These are phyloP conservation scores for Boletales sp. DNA, from an alignment of 768 basidiomycete species.

Conservation along the genomic window DNA sequence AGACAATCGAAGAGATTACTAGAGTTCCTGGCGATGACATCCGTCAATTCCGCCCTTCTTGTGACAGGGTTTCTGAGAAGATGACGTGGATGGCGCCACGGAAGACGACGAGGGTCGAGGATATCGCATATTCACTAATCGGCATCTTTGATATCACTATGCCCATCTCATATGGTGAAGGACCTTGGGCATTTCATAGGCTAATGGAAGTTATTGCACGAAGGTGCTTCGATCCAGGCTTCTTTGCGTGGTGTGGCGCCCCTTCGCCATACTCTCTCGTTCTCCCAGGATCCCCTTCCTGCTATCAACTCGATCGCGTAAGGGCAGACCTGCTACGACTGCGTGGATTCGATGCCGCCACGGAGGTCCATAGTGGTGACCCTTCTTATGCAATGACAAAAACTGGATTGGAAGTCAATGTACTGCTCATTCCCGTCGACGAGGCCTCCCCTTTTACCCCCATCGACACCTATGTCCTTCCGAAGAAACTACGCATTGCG, in stretches of 20 bases:
- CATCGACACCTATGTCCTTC: not conserved
- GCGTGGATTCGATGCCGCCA: not conserved
- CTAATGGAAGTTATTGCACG: not conserved
- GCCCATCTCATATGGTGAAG: slow-evolving; percentile 3
- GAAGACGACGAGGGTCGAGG: not conserved
- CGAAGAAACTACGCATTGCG: not conserved
- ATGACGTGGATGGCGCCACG: slow-evolving; percentile 3
- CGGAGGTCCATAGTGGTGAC: not conserved
- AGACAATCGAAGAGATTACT: not conserved
- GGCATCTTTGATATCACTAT: slow-evolving; percentile 5
- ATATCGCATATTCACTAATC: slow-evolving; percentile 1
- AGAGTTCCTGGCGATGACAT: slow-evolving; percentile 1
- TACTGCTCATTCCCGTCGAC: slow-evolving; percentile 1
- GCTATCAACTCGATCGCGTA: not conserved
- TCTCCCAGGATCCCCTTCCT: not conserved
- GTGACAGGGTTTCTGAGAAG: slow-evolving; percentile 1
- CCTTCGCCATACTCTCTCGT: not conserved
- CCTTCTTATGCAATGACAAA: slow-evolving; percentile 1
- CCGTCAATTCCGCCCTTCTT: not conserved
- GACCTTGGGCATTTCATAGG: not conserved
- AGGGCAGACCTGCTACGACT: not conserved
- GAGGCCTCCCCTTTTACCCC: not conserved
- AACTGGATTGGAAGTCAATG: not conserved
- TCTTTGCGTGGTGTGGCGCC: slow-evolving; percentile 1
- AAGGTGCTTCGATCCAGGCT: not conserved